Percentiles rank a stretch among this genome's conserved stretches.
phyloP scores from a whole-genome alignment of 2,329 filamentous ascomycete species.

The Ceratocystis harringtonii region DNA sequence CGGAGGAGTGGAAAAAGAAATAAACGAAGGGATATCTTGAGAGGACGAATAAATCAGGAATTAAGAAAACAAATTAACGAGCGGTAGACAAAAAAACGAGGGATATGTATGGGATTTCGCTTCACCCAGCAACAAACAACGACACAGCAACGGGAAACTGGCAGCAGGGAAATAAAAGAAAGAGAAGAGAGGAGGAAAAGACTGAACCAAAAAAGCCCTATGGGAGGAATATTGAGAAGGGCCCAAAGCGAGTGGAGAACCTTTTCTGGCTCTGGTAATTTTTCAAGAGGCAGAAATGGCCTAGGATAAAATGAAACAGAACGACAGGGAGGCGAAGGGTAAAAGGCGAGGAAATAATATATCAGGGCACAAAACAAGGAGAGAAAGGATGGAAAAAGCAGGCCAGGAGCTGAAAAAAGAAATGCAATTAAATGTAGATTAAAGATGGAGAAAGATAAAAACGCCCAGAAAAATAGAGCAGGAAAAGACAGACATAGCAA shows the following conservation, averaged over 20 bases:
- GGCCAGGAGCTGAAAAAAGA: neutral
- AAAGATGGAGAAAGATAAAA: neutral
- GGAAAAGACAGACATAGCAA: neutral
- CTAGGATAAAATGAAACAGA: constrained; percentile 1
- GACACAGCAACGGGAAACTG: constrained; percentile 5
- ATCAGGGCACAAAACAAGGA: neutral
- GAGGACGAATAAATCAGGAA: neutral
- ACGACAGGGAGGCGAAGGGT: neutral
- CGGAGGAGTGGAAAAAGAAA: neutral
- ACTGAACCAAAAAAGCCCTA: neutral
- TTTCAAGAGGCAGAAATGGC: neutral
- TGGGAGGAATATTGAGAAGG: constrained; percentile 3
- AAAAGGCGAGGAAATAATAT: neutral
- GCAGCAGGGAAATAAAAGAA: neutral
- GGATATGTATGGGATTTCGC: neutral
- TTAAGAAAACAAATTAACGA: neutral
- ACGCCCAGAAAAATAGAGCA: neutral
- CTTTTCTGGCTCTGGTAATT: neutral
- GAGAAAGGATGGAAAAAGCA: neutral
- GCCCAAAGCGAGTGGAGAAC: neutral
- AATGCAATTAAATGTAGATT: neutral
- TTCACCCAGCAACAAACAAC: neutral
- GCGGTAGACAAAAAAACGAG: neutral
- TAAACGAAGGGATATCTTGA: constrained; percentile 3
- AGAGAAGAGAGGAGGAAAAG: neutral